Evolutionary conservation across 225 moss, liverwort and hornwort species (phyloP), one percentile per base, ranked within the genome.

Genomic region (Rhytidiadelphus loreus): DNA sequence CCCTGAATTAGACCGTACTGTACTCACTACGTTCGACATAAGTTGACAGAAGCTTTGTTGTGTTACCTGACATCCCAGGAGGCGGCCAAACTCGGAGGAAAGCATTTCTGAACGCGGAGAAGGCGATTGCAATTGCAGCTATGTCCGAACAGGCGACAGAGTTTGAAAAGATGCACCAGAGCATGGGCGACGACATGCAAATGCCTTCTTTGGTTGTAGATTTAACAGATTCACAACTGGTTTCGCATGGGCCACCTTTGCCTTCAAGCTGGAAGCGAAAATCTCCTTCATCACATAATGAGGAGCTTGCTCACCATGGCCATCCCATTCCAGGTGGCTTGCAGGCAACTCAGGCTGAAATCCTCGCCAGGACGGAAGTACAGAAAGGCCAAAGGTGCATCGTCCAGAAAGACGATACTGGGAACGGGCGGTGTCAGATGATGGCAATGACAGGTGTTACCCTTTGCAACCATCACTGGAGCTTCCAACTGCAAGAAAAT

Each of bases 261-360:
- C 26, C 56, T 21, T 4, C 30, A 32, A 50, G 48, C 53, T 86
- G 66, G 35, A 90, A 92, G 87, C 88, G 91, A 64, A 91, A 79
- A 68, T 48, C 46, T 39, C 17, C 35, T 60, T 84, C 64, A 11
- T 44, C 80, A 33, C 39, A 65, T 6, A 63, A 83, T 12, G 90
- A 77, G 63, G 88, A 92, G 72, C 23, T 44, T 63, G 24, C 69
- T 35, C 8, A 73, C 46, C 35, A 55, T 33, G 13, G n/a, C 72
- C 86, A 59, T 68, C 83, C 88, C 63, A 80, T 69, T 86, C 74
- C 61, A n/a, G 70, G 69, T 35, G 78, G 16, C n/a, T 88, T 88
- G 86, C 87, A 90, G 55, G 90, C 87, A 52, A 78, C 82, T 88
- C 87, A 87, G 52, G 74, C 87, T 35, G 77, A 80, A 55, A 83